Evolutionary conservation across 305 asterid genomes (phyloP).

Genomic region (Galium porrigens): DNA sequence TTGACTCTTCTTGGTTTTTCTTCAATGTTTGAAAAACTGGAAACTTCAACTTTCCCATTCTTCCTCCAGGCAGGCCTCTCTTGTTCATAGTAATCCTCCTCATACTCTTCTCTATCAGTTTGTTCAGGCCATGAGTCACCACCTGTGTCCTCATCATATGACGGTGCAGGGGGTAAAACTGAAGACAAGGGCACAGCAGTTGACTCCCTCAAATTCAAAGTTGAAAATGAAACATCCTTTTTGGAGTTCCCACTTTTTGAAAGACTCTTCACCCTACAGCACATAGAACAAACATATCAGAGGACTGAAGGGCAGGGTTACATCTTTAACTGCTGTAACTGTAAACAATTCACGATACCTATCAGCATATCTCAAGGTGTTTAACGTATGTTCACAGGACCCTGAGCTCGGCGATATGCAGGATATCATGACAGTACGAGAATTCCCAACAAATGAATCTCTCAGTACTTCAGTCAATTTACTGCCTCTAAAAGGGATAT

Average conservation of each 20-base stretch:
- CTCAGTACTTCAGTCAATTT: slow-evolving; percentile 90
- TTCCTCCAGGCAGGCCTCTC: slow-evolving; percentile 57
- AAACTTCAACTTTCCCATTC: slow-evolving; percentile 37
- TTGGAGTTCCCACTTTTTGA: slow-evolving; percentile 71
- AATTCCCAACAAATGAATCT: slow-evolving; percentile 93
- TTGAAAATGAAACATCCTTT: slow-evolving; percentile 53
- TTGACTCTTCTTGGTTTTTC: slow-evolving; percentile 44
- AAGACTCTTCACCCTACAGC: slow-evolving; percentile 80
- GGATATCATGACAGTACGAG: slow-evolving; percentile 94
- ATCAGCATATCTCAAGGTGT: slow-evolving; percentile 96
- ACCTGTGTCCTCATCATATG: slow-evolving; percentile 59
- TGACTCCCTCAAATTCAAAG: slow-evolving; percentile 61
- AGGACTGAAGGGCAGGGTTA: slow-evolving; percentile 6
- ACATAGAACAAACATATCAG: slow-evolving; percentile 6
- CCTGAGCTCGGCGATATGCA: slow-evolving; percentile 89
- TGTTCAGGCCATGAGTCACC: slow-evolving; percentile 73
- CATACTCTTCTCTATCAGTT: slow-evolving; percentile 63
- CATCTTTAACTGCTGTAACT: not conserved
- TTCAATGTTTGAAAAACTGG: slow-evolving; percentile 31
- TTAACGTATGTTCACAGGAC: slow-evolving; percentile 90
- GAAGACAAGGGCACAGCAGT: slow-evolving; percentile 43
- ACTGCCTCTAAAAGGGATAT: slow-evolving; percentile 98
- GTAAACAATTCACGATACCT: slow-evolving; percentile 32
- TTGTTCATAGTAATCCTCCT: slow-evolving; percentile 61
- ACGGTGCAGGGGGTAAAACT: slow-evolving; percentile 34